A percentile compares a stretch with the other conserved stretches of the same genome.
Conservation (phyloP, 2,329 filamentous ascomycete species). For the Aspergillus pseudotamarii region DNA sequence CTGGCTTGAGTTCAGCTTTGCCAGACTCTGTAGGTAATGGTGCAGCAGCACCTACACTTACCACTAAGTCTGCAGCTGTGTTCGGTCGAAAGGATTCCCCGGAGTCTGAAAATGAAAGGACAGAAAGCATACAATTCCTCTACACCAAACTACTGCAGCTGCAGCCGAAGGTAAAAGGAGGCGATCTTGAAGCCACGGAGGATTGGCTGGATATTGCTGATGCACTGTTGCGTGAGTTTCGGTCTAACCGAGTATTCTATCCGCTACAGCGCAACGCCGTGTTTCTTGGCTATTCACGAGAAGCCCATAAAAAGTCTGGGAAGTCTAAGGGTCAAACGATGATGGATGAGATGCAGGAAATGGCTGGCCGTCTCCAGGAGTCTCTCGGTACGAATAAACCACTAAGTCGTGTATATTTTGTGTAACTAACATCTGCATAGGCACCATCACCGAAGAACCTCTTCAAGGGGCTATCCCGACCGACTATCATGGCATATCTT, state of each 20-base stretch:
- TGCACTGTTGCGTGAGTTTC: conserved; percentile 62
- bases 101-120: conserved; percentile 38
- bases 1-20: conserved; percentile 21
- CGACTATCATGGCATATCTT: conserved; percentile 75
- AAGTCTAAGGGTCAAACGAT: conserved; percentile 39
- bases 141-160: conserved; percentile 52
- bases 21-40: conserved; percentile 20
- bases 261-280: conserved; percentile 54
- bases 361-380: conserved; percentile 48
- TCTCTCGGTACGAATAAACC: conserved; percentile 37
- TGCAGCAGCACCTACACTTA: conserved; percentile 18
- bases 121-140: conserved; percentile 48
- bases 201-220: conserved; percentile 63
- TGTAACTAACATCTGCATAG: conserved; percentile 23
- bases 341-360: conserved; percentile 47
- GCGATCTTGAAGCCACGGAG: conserved; percentile 53
- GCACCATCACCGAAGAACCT: conserved; percentile 27
- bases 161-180: conserved; percentile 51
- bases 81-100: conserved; percentile 25
- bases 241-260: conserved; percentile 62
- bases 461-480: conserved; percentile 45
- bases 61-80: conserved; percentile 18
- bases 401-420: background rate
- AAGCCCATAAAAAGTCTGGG: conserved; percentile 41
- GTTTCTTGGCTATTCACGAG: conserved; percentile 53